phyloP scores from a whole-genome alignment of 2,329 filamentous ascomycete genomes.

The Colletotrichum sp. region DNA sequence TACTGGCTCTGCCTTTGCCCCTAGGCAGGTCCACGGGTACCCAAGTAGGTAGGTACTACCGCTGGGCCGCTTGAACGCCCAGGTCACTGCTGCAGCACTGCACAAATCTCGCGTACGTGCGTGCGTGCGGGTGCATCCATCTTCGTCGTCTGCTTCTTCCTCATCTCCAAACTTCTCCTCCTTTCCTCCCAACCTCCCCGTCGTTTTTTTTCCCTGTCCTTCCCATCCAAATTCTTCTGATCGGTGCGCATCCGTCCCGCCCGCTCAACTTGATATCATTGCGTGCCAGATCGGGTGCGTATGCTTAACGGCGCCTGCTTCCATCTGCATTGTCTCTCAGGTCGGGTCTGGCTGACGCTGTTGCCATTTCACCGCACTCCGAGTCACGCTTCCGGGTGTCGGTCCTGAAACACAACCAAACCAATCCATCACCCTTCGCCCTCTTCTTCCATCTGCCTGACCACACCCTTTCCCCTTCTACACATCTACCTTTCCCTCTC shows the following conservation, averaged over 20 bases:
- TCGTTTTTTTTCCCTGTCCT: background rate
- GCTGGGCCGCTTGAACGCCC: background rate
- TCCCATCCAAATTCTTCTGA: background rate
- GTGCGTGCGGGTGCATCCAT: slow-evolving; percentile 18
- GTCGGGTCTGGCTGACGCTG: slow-evolving; percentile 4
- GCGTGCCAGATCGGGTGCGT: slow-evolving; percentile 6
- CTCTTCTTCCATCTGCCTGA: background rate
- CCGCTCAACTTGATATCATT: background rate
- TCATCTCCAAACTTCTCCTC: background rate
- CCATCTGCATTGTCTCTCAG: background rate
- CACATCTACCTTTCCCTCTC: background rate
- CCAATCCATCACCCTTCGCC: slow-evolving; percentile 7
- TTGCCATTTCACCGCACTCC: slow-evolving; percentile 16
- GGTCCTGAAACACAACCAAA: slow-evolving; percentile 23
- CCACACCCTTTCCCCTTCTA: background rate
- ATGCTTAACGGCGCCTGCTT: background rate
- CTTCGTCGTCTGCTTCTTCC: background rate
- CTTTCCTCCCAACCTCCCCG: slow-evolving; percentile 14
- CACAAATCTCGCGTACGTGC: slow-evolving; percentile 18
- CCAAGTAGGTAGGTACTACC: background rate
- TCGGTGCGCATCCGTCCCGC: background rate
- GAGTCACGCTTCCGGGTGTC: slow-evolving; percentile 21
- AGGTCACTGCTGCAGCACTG: background rate
- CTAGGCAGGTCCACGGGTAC: background rate
- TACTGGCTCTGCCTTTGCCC: background rate